A percentile compares a stretch with the other conserved stretches of the same genome.
Conservation (phyloP, 2,329 filamentous ascomycete genomes). For the Boeremia lycopersici region DNA sequence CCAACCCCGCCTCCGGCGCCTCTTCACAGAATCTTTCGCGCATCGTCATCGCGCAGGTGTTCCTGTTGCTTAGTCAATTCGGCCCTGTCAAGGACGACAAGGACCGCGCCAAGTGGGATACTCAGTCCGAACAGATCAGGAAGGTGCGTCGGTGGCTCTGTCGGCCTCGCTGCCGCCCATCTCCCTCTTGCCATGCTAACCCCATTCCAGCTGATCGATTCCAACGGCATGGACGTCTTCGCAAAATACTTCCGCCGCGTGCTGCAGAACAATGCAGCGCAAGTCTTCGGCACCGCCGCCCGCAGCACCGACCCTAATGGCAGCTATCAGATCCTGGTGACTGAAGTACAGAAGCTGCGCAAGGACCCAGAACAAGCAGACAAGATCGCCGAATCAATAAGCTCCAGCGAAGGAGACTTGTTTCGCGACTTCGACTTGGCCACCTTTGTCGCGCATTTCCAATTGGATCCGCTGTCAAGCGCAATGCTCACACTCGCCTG, state of each 20-base stretch:
- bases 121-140: conserved; percentile 86
- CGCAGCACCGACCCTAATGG: conserved; percentile 76
- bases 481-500: conserved; percentile 87
- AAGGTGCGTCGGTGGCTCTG: conserved; percentile 66
- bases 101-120: conserved; percentile 88
- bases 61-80: conserved; percentile 77
- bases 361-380: conserved; percentile 80
- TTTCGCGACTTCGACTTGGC: conserved; percentile 97
- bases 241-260: conserved; percentile 94
- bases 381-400: conserved; percentile 92
- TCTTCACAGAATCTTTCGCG: conserved; percentile 69
- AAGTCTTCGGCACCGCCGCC: conserved; percentile 84
- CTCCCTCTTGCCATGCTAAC: conserved; percentile 26
- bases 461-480: conserved; percentile 86
- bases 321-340: conserved; percentile 80
- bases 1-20: conserved; percentile 50
- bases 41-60: conserved; percentile 94
- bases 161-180: conserved; percentile 2
- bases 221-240: conserved; percentile 99
- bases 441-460: conserved; percentile 95
- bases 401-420: conserved; percentile 86
- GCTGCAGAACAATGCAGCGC: conserved; percentile 85
- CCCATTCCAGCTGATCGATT: conserved; percentile 78
- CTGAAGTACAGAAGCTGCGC: conserved; percentile 85
- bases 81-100: conserved; percentile 89